Conservation (phyloP, 176 grass and related monocot species). For the Juncus effusus region DNA sequence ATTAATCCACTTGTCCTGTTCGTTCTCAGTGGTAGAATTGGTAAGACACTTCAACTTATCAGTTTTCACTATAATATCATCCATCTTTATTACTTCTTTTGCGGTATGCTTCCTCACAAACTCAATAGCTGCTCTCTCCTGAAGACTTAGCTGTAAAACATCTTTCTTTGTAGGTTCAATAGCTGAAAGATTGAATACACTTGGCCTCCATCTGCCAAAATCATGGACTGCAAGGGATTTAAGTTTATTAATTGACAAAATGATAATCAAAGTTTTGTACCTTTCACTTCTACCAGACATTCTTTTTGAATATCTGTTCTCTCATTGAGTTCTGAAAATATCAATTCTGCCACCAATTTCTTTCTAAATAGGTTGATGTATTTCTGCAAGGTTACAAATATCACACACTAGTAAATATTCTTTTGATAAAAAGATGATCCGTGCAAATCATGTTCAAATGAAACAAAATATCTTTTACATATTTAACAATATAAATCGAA, state of each 20-base stretch:
- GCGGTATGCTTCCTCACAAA: background rate
- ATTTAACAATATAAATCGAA: background rate
- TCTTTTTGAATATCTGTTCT: conserved; percentile 1
- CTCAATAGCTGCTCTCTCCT: background rate
- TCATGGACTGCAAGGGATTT: background rate
- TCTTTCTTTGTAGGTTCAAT: no score
- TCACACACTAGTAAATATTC: background rate
- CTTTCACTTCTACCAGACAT: background rate
- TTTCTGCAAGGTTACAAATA: background rate
- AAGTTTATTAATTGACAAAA: background rate
- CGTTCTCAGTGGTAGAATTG: background rate
- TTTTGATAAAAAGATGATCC: no score
- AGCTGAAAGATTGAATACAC: no score
- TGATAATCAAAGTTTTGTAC: background rate
- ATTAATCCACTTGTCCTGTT: background rate
- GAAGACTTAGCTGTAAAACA: background rate
- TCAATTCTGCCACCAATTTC: background rate
- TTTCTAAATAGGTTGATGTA: conserved; percentile 8
- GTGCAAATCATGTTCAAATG: background rate
- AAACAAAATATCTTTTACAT: background rate
- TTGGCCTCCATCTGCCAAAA: background rate
- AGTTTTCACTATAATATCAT: background rate
- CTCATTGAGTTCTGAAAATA: conserved; percentile 18
- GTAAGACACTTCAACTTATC: background rate
- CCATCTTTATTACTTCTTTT: no score